phyloP scores from a whole-genome alignment of 805 yeast species.

The Metschnikowia borealis region DNA sequence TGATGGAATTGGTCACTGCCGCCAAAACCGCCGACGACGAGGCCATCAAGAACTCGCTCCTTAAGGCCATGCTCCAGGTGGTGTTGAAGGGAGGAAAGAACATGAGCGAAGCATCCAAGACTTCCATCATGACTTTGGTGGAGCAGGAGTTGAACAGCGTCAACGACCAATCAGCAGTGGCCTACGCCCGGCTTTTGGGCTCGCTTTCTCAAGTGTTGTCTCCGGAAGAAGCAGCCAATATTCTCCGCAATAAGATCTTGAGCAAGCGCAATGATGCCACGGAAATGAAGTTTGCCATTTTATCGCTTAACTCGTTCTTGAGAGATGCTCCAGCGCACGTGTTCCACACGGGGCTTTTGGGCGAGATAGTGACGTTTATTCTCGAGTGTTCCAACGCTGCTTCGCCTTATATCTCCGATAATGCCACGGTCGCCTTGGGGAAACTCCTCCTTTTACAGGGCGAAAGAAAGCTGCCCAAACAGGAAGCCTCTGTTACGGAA shows the following conservation, averaged over 20 bases:
- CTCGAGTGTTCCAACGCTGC: conserved; percentile 40
- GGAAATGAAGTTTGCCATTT: conserved; percentile 53
- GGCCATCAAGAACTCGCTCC: conserved; percentile 81
- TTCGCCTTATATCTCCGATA: conserved; percentile 60
- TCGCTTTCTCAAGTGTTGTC: conserved; percentile 66
- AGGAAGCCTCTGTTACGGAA: conserved; percentile 10
- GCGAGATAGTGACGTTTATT: conserved; percentile 49
- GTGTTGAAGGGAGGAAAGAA: conserved; percentile 74
- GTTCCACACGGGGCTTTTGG: conserved; percentile 47
- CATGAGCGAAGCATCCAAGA: conserved; percentile 70
- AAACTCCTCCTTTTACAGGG: conserved; percentile 60
- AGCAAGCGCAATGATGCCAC: conserved; percentile 43
- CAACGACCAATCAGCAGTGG: conserved; percentile 61
- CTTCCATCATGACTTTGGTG: conserved; percentile 63
- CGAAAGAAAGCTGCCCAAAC: conserved; percentile 29
- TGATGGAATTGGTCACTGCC: conserved; percentile 75
- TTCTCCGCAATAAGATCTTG: conserved; percentile 58
- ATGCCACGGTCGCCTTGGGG: conserved; percentile 76
- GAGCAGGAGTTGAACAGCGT: conserved; percentile 58
- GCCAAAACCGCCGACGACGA: conserved; percentile 60
- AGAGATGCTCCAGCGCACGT: conserved; percentile 70
- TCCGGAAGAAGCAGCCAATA: conserved; percentile 56
- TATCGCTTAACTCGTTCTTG: conserved; percentile 75
- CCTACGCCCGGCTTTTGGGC: conserved; percentile 77
- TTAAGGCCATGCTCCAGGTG: conserved; percentile 79